These are phyloP conservation scores for Ophiocytium majus DNA, from an alignment of 352 stramenopile genomes.

Conservation along the genomic window DNA sequence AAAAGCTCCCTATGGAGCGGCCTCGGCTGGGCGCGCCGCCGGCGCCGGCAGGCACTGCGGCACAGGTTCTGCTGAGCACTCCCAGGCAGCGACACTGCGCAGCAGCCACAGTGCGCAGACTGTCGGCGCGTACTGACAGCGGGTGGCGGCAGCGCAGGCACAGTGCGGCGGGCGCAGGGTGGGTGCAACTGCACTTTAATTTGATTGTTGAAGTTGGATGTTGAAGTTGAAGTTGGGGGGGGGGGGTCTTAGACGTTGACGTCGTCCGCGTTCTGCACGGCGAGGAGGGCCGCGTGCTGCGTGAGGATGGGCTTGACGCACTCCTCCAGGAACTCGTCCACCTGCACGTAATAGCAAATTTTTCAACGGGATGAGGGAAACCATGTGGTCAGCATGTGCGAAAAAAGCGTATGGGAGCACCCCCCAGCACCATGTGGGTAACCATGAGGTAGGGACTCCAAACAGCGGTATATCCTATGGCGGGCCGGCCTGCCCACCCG, in stretches of 20 bases:
- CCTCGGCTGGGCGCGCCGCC: too few species aligned
- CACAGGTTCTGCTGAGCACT: too few species aligned
- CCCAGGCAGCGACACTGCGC: too few species aligned
- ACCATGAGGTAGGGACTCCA: neutral
- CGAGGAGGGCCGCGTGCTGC: constrained; percentile 77
- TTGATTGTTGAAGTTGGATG: too few species aligned
- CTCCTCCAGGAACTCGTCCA: constrained; percentile 90
- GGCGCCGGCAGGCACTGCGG: too few species aligned
- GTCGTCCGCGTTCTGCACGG: constrained; percentile 83
- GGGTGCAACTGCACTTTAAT: too few species aligned
- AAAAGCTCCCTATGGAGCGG: too few species aligned
- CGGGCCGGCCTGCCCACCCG: neutral
- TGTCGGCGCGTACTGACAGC: too few species aligned
- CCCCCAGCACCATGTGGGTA: neutral
- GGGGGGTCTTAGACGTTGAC: constrained; percentile 97
- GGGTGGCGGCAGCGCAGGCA: too few species aligned
- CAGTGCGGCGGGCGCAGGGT: too few species aligned
- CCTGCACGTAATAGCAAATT: constrained; percentile 72
- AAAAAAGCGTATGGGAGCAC: neutral
- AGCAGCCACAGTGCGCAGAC: too few species aligned
- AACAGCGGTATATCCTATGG: neutral
- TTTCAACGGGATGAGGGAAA: neutral
- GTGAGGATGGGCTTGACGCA: constrained; percentile 88
- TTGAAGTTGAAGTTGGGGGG: too few species aligned
- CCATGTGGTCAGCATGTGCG: neutral